phyloP scores from a whole-genome alignment of 495 filamentous ascomycete species.

The Talaromyces trachyspermus region DNA sequence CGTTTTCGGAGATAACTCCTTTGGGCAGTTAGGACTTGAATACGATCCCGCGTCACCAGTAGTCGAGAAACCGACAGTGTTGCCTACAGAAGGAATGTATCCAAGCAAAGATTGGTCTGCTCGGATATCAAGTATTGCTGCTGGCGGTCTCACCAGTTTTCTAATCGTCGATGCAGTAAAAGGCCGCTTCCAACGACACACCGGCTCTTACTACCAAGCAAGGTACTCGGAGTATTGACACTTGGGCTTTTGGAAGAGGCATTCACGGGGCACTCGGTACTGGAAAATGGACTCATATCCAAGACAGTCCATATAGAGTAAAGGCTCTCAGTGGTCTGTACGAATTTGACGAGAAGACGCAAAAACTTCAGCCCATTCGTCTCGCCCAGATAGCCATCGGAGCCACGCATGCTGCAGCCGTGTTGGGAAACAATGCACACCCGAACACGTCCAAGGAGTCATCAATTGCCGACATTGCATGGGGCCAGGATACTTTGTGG shows the following conservation, averaged over 20 bases:
- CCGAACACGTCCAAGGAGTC: slow-evolving; percentile 41
- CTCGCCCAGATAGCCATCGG: slow-evolving; percentile 65
- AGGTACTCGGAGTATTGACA: slow-evolving; percentile 59
- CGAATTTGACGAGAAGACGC: slow-evolving; percentile 73
- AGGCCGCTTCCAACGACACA: slow-evolving; percentile 36
- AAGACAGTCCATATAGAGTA: slow-evolving; percentile 70
- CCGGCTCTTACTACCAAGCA: slow-evolving; percentile 30
- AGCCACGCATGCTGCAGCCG: slow-evolving; percentile 67
- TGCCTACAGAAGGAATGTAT: slow-evolving; percentile 68
- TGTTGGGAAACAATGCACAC: slow-evolving; percentile 71
- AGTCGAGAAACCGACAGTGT: slow-evolving; percentile 58
- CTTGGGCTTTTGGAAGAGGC: slow-evolving; percentile 78
- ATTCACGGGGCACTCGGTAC: slow-evolving; percentile 78
- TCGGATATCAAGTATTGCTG: slow-evolving; percentile 63
- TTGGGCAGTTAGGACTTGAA: slow-evolving; percentile 78
- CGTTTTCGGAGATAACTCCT: slow-evolving; percentile 82
- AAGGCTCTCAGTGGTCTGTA: slow-evolving; percentile 72
- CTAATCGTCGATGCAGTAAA: slow-evolving; percentile 72
- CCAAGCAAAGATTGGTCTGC: slow-evolving; percentile 49
- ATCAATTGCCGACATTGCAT: slow-evolving; percentile 47
- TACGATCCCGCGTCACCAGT: slow-evolving; percentile 50
- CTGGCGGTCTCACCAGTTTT: slow-evolving; percentile 79
- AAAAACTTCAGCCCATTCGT: slow-evolving; percentile 67
- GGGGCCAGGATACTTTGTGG: slow-evolving; percentile 78
- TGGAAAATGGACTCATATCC: slow-evolving; percentile 85